A percentile compares a stretch with the other conserved stretches of the same genome.
phyloP scores from a whole-genome alignment of 805 yeast genomes.

The Suhomyces tanzawaensis region DNA sequence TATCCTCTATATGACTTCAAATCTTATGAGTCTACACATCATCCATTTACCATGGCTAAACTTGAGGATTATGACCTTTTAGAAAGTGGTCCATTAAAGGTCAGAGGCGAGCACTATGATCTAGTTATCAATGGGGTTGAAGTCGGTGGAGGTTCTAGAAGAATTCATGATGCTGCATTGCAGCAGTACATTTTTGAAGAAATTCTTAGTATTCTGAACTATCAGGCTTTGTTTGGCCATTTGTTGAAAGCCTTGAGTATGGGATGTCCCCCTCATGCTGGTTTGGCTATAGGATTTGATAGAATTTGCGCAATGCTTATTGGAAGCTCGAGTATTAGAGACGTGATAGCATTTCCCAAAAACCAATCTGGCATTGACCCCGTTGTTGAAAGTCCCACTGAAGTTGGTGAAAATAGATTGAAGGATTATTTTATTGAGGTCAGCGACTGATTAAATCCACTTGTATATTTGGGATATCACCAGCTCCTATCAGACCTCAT shows the following conservation, averaged over 20 bases:
- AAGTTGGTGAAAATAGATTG: conserved; percentile 50
- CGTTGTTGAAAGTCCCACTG: conserved; percentile 82
- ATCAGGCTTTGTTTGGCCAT: conserved; percentile 77
- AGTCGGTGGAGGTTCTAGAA: conserved; percentile 95
- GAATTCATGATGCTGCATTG: conserved; percentile 82
- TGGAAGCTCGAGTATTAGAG: conserved; percentile 77
- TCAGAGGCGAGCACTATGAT: conserved; percentile 91
- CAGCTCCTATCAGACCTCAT: no score
- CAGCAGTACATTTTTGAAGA: conserved; percentile 71
- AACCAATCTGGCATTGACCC: conserved; percentile 84
- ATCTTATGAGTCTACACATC: conserved; percentile 75
- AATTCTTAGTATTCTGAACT: conserved; percentile 57
- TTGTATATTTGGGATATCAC: no score
- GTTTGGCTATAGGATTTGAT: conserved; percentile 93
- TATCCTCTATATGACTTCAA: conserved; percentile 62
- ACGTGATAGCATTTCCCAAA: conserved; percentile 95
- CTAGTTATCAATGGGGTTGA: conserved; percentile 92
- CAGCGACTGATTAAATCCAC: neutral
- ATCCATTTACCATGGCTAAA: conserved; percentile 94
- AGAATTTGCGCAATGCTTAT: conserved; percentile 86
- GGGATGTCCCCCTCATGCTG: conserved; percentile 99
- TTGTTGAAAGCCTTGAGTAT: conserved; percentile 72
- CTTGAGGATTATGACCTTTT: conserved; percentile 62
- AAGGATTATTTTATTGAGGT: conserved; percentile 49
- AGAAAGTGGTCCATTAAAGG: conserved; percentile 53